Evolutionary conservation across 805 yeast species (phyloP), one percentile per base, ranked within the genome.

Genomic region (Wickerhamomyces alni): DNA sequence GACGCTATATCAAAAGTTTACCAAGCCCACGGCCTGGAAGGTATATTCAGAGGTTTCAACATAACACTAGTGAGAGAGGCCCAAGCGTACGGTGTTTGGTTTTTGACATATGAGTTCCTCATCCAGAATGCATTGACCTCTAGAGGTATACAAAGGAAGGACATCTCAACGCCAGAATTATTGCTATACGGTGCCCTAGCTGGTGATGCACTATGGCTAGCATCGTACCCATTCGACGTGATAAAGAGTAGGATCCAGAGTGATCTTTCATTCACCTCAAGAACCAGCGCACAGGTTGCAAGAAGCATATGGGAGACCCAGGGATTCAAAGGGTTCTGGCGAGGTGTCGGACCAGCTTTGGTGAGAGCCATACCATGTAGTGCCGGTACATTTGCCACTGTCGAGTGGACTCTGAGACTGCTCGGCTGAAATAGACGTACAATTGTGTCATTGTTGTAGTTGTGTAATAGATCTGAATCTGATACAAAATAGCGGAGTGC

Each of bases 151-250:
- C 46, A 61, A 17, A 74, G 99, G 59, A 60, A 64, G 9, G 87
- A 87, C 33, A 77, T 93, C 25, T 87, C 95, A 5, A 84, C 93
- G 33, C 86, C 88, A 84, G 83, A 83, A 51, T 71, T 91, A 46
- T 86, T 97, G 57, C 45, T 74, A 22, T 89, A 70, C 58, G 99
- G 99, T 47, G 98, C 95, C 2, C 63, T 82, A 26, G 89, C 96
- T 1, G 99, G 99, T 21, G 82, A 88, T 50, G 74, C 88, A 2
- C 52, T 91, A 65, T 91, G 99, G 99, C 59, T 79, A 13, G 70
- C 82, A 18, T 74, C 81, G 13, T 91, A 89, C 58, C 99, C 98
- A 12, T 65, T 89, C 19, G 99, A 93, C 61, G 93, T 93, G 3
- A 66, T 93, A 54, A 93, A 93, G 67, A 86, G 96, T 22, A 80